Evolutionary conservation across 2,329 filamentous ascomycete species (phyloP).

Genomic region (Penicillium palitans): DNA sequence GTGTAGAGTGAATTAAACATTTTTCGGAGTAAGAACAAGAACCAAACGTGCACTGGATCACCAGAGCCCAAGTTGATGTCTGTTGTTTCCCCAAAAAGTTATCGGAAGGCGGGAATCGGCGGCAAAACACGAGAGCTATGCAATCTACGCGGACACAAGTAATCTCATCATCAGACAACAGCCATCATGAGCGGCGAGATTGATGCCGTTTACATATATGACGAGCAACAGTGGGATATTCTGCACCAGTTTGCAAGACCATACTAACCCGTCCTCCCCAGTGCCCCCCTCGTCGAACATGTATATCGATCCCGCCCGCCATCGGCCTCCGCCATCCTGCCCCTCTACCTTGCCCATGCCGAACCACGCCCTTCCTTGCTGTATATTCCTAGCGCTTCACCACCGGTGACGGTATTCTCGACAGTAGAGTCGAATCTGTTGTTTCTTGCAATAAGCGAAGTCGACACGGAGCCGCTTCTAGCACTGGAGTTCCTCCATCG

Average conservation of each 20-base stretch:
- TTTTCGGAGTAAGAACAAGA: not conserved
- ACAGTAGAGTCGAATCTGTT: constrained; percentile 84
- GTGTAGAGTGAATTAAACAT: constrained; percentile 24
- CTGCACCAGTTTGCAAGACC: not conserved
- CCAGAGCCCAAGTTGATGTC: not conserved
- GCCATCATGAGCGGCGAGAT: constrained; percentile 77
- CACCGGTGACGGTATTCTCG: constrained; percentile 85
- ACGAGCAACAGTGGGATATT: constrained; percentile 78
- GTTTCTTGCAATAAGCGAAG: constrained; percentile 79
- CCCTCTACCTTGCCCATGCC: constrained; percentile 82
- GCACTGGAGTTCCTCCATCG: constrained; percentile 94
- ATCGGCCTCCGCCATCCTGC: constrained; percentile 71
- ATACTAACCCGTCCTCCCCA: constrained; percentile 42
- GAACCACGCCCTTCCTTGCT: constrained; percentile 80
- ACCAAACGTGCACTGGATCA: constrained; percentile 2
- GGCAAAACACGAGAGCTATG: constrained; percentile 37
- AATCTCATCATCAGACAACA: constrained; percentile 24
- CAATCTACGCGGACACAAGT: constrained; percentile 16
- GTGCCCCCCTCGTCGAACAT: constrained; percentile 82
- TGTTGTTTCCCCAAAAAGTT: constrained; percentile 12
- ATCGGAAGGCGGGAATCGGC: constrained; percentile 30
- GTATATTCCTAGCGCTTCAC: constrained; percentile 77
- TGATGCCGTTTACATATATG: constrained; percentile 94
- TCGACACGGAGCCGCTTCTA: constrained; percentile 84
- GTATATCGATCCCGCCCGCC: constrained; percentile 81